Evolutionary conservation across 2,329 filamentous ascomycete species (phyloP).

Genomic region (Mycosphaerella arachidis): DNA sequence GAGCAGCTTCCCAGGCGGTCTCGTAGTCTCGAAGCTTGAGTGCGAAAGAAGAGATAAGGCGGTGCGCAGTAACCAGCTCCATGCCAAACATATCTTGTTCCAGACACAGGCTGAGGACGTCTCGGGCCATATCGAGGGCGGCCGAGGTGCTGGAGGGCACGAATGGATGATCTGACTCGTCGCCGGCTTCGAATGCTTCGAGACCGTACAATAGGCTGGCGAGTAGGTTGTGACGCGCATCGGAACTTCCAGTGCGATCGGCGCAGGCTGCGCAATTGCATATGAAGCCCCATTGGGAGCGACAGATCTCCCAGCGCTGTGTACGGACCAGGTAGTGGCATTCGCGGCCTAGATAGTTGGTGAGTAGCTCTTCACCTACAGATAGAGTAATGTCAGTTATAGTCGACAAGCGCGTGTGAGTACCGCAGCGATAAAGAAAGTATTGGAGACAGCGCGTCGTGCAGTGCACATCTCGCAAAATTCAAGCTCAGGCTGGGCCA

Average conservation of each 20-base stretch:
- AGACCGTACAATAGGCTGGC: conserved; percentile 13
- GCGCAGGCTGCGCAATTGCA: conserved; percentile 28
- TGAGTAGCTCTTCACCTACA: conserved; percentile 25
- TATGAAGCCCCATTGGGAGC: conserved; percentile 26
- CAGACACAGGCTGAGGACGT: conserved; percentile 79
- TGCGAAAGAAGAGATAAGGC: conserved; percentile 15
- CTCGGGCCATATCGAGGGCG: conserved; percentile 17
- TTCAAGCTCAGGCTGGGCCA: too few species aligned
- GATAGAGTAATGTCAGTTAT: too few species aligned
- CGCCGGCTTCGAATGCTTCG: conserved; percentile 11
- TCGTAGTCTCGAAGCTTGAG: conserved; percentile 11
- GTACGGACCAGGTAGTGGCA: conserved; percentile 8
- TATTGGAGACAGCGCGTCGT: too few species aligned
- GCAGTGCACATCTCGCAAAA: too few species aligned
- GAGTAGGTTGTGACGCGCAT: conserved; percentile 16
- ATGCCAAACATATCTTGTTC: conserved; percentile 68
- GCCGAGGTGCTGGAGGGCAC: conserved; percentile 5
- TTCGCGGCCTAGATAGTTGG: conserved; percentile 18
- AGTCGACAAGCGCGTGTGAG: too few species aligned
- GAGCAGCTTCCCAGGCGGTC: conserved; percentile 15
- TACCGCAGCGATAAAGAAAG: too few species aligned
- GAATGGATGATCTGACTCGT: not conserved
- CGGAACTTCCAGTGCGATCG: conserved; percentile 16
- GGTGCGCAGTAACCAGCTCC: conserved; percentile 25
- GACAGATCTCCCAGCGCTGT: conserved; percentile 19